Base-by-base conservation (phyloP, 192 early-diverging fungal genomes). In the Entomortierella lignicola region DNA sequence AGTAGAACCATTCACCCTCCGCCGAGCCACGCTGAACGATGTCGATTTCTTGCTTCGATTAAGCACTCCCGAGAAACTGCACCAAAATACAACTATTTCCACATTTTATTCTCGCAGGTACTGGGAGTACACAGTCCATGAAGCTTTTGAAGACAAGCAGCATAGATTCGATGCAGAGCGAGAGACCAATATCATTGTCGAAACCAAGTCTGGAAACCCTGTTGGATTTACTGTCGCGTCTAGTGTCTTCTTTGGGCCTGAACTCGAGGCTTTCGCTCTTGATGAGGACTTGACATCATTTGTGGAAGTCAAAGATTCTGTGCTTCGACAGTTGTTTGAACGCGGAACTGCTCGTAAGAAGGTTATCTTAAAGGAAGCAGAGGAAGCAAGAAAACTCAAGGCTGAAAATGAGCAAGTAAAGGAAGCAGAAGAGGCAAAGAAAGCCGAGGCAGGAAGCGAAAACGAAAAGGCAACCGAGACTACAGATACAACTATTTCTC, bases 51-150 rank as follows among this genome's bases (percentile, higher is more conserved):
- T 79, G 21, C 37, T 27, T 10, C 23, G 41, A 6, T 26, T 70
- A 25, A 54, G 55, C 23, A 55, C 29, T 13, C 62, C 50, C 21
- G 62, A 30, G 4, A 30, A 27, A 4, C n/a, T 55, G 41, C 50
- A 70, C n/a, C 6, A 25, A 20, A 57, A 50, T 26, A 41, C 43
- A 0, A 21, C 17, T 15, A 31, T 79, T 8, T 61, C 61, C 0
- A 29, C 18, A 0, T 13, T 47, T 30, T 79, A 79, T 18, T 60
- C 55, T 3, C 25, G 2, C 4, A 60, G 62, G 7, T 79, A 55
- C 57, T 79, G 75, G 75, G 44, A 60, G 25, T 70, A 61, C 32
- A 69, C 57, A 5, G 62, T 79, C 13, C 55, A 60, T 57, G 56
- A 65, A 37, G 50, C 48, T 8, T 4, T 25, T 26, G n/a, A 55